These are phyloP conservation scores for Ogataea ramenticola DNA, from an alignment of 805 yeast species.

Conservation along the genomic window DNA sequence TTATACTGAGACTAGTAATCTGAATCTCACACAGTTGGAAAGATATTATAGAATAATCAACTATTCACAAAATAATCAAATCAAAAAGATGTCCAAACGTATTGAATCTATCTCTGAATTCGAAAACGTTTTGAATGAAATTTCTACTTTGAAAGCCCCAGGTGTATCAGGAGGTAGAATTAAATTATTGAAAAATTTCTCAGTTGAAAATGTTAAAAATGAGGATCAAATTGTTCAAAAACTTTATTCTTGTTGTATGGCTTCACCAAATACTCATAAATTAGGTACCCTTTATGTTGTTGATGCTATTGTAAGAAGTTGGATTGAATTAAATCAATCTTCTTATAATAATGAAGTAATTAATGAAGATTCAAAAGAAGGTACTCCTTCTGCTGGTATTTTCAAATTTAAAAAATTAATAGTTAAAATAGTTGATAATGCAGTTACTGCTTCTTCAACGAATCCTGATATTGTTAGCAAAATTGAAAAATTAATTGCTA, in stretches of 20 bases:
- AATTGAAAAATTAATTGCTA: conserved; percentile 76
- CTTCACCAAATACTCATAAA: conserved; percentile 73
- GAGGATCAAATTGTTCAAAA: conserved; percentile 47
- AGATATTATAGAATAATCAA: too few species aligned
- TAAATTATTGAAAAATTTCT: conserved; percentile 73
- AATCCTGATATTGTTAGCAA: conserved; percentile 58
- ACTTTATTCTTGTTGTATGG: conserved; percentile 60
- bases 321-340: conserved; percentile 59
- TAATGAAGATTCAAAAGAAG: conserved; percentile 47
- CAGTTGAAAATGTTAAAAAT: conserved; percentile 52
- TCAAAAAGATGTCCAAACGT: background rate
- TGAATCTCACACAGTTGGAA: too few species aligned
- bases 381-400: conserved; percentile 70
- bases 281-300: conserved; percentile 86
- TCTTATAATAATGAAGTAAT: conserved; percentile 38
- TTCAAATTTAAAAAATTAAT: conserved; percentile 57
- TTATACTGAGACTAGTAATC: too few species aligned
- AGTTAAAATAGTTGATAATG: conserved; percentile 55
- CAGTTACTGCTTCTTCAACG: conserved; percentile 44
- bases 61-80: background rate
- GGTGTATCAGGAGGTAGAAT: conserved; percentile 97
- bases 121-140: conserved; percentile 40
- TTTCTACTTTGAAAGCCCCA: conserved; percentile 62
- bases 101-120: conserved; percentile 29
- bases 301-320: conserved; percentile 87